phyloP scores from a whole-genome alignment of 1,139 yeast genomes.

The Zygosaccharomyces sapae region DNA sequence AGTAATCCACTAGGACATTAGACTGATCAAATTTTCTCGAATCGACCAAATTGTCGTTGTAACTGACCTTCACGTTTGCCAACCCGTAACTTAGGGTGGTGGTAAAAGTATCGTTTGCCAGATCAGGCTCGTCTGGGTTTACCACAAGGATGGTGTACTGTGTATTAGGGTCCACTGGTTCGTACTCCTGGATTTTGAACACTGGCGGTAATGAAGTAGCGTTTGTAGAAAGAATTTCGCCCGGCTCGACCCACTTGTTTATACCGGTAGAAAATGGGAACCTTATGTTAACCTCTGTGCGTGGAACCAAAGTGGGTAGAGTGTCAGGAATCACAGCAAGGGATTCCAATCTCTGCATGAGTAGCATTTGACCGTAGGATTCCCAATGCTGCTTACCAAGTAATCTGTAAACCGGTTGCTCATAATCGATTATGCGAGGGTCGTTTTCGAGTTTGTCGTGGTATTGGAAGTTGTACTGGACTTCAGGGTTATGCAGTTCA shows the following conservation, averaged over 20 bases:
- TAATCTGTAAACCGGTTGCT: constrained; percentile 74
- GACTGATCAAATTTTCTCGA: constrained; percentile 44
- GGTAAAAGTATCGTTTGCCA: constrained; percentile 59
- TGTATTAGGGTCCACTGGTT: constrained; percentile 41
- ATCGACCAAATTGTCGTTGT: constrained; percentile 56
- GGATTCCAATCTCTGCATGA: constrained; percentile 77
- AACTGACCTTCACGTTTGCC: constrained; percentile 58
- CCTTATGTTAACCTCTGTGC: constrained; percentile 67
- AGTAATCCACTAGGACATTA: constrained; percentile 45
- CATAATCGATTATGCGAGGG: constrained; percentile 53
- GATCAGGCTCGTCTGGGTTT: constrained; percentile 89
- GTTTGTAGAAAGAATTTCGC: constrained; percentile 64
- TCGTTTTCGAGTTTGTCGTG: constrained; percentile 38
- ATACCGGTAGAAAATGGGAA: constrained; percentile 65
- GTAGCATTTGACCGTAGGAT: constrained; percentile 44
- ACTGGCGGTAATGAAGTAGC: constrained; percentile 73
- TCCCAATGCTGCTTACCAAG: constrained; percentile 71
- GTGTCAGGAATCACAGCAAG: constrained; percentile 89
- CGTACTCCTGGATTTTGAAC: constrained; percentile 70
- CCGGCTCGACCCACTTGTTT: constrained; percentile 74
- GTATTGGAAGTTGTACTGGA: constrained; percentile 57
- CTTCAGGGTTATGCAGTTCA: constrained; percentile 77
- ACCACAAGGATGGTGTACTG: constrained; percentile 74
- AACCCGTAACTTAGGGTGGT: constrained; percentile 80
- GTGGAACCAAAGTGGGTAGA: constrained; percentile 81